Conservation (phyloP, 2,329 filamentous ascomycete species). For the Colletotrichum chrysophilum region DNA sequence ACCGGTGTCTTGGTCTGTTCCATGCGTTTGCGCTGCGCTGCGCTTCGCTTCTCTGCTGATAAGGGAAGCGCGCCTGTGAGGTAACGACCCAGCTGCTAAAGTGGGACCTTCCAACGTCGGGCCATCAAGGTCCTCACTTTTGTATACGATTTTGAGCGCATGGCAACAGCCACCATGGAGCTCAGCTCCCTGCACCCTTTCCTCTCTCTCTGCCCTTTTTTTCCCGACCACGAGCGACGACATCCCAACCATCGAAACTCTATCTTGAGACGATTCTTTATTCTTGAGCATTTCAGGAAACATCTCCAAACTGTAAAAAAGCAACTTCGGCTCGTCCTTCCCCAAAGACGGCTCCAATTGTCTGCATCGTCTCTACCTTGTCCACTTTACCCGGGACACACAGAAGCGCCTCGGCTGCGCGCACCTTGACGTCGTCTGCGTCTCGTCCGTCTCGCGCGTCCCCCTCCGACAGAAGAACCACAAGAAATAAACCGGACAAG, state of each 20-base stretch:
- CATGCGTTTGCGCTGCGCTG: background rate
- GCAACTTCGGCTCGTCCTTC: background rate
- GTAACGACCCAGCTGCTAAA: slow-evolving; percentile 1
- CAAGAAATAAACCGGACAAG: background rate
- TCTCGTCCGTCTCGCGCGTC: background rate
- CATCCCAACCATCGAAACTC: background rate
- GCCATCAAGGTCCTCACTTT: slow-evolving; percentile 20
- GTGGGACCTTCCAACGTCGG: background rate
- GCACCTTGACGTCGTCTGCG: background rate
- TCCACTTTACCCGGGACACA: background rate
- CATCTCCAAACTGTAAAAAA: background rate
- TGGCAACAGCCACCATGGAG: background rate
- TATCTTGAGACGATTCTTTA: background rate
- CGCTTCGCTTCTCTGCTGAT: background rate
- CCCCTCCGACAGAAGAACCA: background rate
- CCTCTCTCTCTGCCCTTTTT: background rate
- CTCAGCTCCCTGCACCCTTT: background rate
- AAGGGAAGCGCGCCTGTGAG: background rate
- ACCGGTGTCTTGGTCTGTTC: background rate
- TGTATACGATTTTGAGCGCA: background rate
- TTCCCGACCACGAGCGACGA: background rate
- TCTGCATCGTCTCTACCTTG: background rate
- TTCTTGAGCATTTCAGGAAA: background rate
- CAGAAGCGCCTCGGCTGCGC: background rate
- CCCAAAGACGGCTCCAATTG: background rate